phyloP scores from a whole-genome alignment of 139 green algal genomes.

The Deuterostichococcus epilithicus region DNA sequence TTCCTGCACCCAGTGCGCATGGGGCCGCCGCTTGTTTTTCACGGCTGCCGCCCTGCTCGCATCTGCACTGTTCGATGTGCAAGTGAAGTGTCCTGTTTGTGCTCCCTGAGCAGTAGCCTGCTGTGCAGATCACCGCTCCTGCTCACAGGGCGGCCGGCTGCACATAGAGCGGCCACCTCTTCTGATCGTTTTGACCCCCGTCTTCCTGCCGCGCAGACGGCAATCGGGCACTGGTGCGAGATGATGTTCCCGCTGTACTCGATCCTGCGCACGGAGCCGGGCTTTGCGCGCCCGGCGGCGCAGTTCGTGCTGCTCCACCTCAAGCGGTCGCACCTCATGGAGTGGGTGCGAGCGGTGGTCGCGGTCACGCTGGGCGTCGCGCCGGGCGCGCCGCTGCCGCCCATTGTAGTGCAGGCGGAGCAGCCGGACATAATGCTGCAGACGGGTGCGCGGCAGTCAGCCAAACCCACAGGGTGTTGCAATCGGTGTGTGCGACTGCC shows the following conservation, averaged over 20 bases:
- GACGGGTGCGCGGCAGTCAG: no score
- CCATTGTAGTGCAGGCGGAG: conserved; percentile 70
- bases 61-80: no score
- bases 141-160: no score
- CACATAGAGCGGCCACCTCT: no score
- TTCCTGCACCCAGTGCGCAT: conserved; percentile 69
- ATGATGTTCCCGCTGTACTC: conserved; percentile 78
- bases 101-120: no score
- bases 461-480: no score
- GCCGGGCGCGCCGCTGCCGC: conserved; percentile 52
- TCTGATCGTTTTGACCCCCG: background rate
- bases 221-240: conserved; percentile 85
- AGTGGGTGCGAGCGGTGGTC: conserved; percentile 63
- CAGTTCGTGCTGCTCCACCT: conserved; percentile 68
- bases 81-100: no score
- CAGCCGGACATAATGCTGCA: background rate
- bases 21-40: no score
- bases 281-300: conserved; percentile 50
- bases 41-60: no score
- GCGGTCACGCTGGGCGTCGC: conserved; percentile 41
- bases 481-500: no score
- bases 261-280: conserved; percentile 36
- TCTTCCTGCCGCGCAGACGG: conserved; percentile 55
- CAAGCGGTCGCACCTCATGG: conserved; percentile 71
- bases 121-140: no score